phyloP scores from a whole-genome alignment of 768 basidiomycete genomes.

The Mycena rosella region DNA sequence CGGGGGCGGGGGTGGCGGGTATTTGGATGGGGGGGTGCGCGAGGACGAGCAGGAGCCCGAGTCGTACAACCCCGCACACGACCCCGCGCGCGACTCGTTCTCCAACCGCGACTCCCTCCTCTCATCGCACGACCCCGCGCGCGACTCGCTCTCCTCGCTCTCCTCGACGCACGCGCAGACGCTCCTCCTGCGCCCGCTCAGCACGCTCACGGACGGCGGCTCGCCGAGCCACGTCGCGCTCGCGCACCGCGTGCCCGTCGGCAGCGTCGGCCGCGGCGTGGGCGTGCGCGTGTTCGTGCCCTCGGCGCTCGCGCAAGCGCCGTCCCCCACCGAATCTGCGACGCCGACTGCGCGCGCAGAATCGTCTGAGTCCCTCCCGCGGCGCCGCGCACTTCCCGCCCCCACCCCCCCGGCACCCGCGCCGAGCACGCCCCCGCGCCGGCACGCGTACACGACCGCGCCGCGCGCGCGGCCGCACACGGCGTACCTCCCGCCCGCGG shows the following conservation, averaged over 20 bases:
- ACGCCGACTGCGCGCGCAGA: too few relatives aligned
- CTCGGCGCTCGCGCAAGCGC: too few relatives aligned
- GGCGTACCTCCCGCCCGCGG: conserved; percentile 25
- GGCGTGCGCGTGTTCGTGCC: conserved; percentile 52
- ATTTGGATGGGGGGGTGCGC: too few relatives aligned
- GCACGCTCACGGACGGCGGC: conserved; percentile 53
- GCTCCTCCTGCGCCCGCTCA: conserved; percentile 37
- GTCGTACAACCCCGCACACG: too few relatives aligned
- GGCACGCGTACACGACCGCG: conserved; percentile 29
- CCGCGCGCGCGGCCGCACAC: conserved; percentile 30
- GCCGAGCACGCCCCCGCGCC: conserved; percentile 13
- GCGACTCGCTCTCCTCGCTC: not conserved
- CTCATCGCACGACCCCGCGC: conserved; percentile 10
- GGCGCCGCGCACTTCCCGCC: not conserved
- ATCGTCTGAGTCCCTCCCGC: too few relatives aligned
- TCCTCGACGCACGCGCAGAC: not conserved
- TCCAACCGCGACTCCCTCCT: conserved; percentile 10
- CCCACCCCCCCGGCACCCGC: not conserved
- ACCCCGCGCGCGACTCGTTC: too few relatives aligned
- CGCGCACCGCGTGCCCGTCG: conserved; percentile 54
- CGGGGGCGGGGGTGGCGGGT: too few relatives aligned
- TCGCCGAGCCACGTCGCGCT: conserved; percentile 51
- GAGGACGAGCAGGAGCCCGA: too few relatives aligned
- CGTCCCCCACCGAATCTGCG: too few relatives aligned
- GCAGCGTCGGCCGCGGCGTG: conserved; percentile 49